Evolutionary conservation across 768 basidiomycete species (phyloP), one percentile per base, ranked within the genome.

Genomic region (Mrakia hoshinonis): DNA sequence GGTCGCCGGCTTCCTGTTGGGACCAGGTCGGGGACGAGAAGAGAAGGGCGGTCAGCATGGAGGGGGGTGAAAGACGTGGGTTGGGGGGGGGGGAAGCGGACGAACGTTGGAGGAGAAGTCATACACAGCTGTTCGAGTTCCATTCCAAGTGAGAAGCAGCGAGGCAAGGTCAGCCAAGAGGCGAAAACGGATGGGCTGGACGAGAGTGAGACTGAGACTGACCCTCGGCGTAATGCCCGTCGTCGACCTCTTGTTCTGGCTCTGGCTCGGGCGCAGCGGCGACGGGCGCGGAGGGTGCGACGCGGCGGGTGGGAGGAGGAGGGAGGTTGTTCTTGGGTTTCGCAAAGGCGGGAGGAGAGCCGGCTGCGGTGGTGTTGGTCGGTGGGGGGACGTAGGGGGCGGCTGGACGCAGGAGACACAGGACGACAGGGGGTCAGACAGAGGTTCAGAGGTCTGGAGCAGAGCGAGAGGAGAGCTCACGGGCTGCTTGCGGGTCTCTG

Each of bases 171-270:
- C 11, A 2, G n/a, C 11, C 2, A n/a, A 20, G n/a, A 11, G 52
- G 5, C 11, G 31, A 9, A 47, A 38, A n/a, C 18, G 34, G 20
- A n/a, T 12, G 22, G 43, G 22, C 18, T 6, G 31, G 7, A 62
- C 3, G 9, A 36, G 22, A 4, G n/a, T 12, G 43, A 29, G 36
- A n/a, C 6, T n/a, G n/a, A 24, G 3, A 68, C 55, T 22, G 7
- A 68, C 67, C 69, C 26, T 70, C 69, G n/a, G 69, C 69, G 49
- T 70, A 70, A 43, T 70, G 60, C 10, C 66, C 72, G 22, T 22
- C 62, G 7, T 65, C 49, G 7, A 68, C 72, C 2, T 68, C 66
- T 47, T 68, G 52, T 47, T 34, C 31, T 1, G 46, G 64, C n/a
- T 43, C 31, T n/a, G n/a, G n/a, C 49, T 73, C 61, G 18, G 66